phyloP scores from a whole-genome alignment of 768 basidiomycete species.

The Dictyophora rubrovolvata region DNA sequence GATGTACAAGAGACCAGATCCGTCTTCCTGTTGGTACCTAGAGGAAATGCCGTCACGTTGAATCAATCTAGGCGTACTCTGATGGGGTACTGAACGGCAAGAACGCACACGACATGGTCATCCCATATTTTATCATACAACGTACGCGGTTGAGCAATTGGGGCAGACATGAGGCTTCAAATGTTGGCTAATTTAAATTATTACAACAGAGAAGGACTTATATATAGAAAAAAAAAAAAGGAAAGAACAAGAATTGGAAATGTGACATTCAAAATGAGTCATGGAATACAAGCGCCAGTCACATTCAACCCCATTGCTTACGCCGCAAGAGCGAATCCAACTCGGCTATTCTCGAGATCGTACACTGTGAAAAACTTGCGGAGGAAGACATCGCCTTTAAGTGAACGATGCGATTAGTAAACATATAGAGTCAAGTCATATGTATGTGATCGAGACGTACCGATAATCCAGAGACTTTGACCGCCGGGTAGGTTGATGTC shows the following conservation, averaged over 20 bases:
- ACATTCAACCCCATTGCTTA: background rate
- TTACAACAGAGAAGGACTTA: background rate
- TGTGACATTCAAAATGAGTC: background rate
- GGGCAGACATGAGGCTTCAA: constrained; percentile 37
- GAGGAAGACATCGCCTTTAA: constrained; percentile 75
- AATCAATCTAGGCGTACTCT: background rate
- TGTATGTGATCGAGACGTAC: constrained; percentile 30
- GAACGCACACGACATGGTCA: constrained; percentile 80
- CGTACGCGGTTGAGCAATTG: constrained; percentile 62
- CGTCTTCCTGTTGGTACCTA: constrained; percentile 66
- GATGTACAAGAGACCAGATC: constrained; percentile 74
- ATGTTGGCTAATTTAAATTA: background rate
- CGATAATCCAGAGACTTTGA: constrained; percentile 76
- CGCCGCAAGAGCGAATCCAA: constrained; percentile 63
- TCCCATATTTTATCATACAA: constrained; percentile 98
- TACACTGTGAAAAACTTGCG: constrained; percentile 91
- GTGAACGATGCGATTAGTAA: constrained; percentile 4
- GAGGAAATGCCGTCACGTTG: background rate
- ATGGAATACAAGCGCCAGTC: background rate
- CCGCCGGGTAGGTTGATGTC: constrained; percentile 79
- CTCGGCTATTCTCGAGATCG: constrained; percentile 64
- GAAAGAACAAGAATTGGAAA: background rate
- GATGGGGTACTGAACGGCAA: background rate
- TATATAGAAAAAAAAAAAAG: background rate
- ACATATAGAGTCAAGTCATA: background rate